These are phyloP conservation scores for Exophiala viscosa DNA, from an alignment of 2,329 filamentous ascomycete genomes.

Conservation along the genomic window DNA sequence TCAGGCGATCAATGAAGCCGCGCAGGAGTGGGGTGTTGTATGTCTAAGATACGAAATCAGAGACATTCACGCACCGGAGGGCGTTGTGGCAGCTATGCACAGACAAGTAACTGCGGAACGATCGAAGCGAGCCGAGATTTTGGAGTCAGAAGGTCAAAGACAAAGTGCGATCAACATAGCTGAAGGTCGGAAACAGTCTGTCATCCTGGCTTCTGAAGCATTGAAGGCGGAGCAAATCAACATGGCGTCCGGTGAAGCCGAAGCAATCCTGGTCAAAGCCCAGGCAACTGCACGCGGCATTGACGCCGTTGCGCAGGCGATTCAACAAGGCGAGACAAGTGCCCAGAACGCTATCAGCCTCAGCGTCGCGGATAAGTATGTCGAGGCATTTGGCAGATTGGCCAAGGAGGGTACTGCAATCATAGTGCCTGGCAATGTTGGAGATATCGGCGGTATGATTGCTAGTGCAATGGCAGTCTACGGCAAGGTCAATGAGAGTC, in stretches of 20 bases:
- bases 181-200: slow-evolving; percentile 93
- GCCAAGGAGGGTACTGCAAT: slow-evolving; percentile 94
- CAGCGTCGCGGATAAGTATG: slow-evolving; percentile 93
- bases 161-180: slow-evolving; percentile 99
- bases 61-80: slow-evolving; percentile 92
- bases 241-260: slow-evolving; percentile 83
- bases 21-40: slow-evolving; percentile 92
- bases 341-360: slow-evolving; percentile 83
- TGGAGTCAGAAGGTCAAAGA: slow-evolving; percentile 93
- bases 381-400: slow-evolving; percentile 87
- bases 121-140: slow-evolving; percentile 93
- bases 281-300: slow-evolving; percentile 83
- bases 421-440: slow-evolving; percentile 93
- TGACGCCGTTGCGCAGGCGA: slow-evolving; percentile 74
- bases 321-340: slow-evolving; percentile 66
- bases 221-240: slow-evolving; percentile 90
- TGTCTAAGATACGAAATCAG: slow-evolving; percentile 97
- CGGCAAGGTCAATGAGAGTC: slow-evolving; percentile 81
- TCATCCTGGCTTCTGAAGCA: slow-evolving; percentile 93
- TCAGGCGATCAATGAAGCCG: slow-evolving; percentile 96
- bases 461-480: slow-evolving; percentile 93
- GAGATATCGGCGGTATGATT: slow-evolving; percentile 95
- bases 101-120: slow-evolving; percentile 95
- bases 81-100: slow-evolving; percentile 97
- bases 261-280: slow-evolving; percentile 85